Percentiles rank a stretch among this genome's conserved stretches.
Conservation (phyloP, 2,329 filamentous ascomycete species). For the Calonectria naviculata region DNA sequence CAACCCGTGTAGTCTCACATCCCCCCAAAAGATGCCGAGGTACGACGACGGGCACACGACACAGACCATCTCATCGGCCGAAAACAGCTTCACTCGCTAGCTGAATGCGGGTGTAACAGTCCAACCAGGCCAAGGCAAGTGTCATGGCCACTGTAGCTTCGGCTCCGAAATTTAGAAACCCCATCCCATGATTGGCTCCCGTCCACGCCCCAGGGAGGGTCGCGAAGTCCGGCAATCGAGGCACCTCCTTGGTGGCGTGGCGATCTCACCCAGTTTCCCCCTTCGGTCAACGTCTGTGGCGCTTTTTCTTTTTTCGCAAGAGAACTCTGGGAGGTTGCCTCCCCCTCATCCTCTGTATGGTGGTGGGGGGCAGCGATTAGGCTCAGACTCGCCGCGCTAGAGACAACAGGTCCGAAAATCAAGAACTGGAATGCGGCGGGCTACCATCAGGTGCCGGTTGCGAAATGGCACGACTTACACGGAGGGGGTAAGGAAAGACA, state of each 20-base stretch:
- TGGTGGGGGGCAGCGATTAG: too few relatives aligned
- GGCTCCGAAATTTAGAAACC: neutral
- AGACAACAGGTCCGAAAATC: neutral
- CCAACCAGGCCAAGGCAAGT: neutral
- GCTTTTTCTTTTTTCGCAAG: neutral
- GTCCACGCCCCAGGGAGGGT: neutral
- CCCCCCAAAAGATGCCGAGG: neutral
- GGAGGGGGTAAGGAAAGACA: neutral
- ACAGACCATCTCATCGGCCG: neutral
- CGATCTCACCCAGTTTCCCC: neutral
- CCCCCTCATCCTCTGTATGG: neutral
- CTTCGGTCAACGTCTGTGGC: neutral
- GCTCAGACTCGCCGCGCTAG: neutral
- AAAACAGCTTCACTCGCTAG: neutral
- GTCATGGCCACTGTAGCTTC: neutral
- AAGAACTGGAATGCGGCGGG: neutral
- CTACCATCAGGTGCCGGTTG: neutral
- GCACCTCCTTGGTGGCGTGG: neutral
- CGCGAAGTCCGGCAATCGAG: neutral
- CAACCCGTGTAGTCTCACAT: neutral
- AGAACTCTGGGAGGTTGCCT: neutral
- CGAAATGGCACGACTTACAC: neutral
- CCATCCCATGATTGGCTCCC: neutral
- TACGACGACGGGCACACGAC: neutral
- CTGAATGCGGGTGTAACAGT: neutral